These are phyloP conservation scores for Taphrina communis DNA, from an alignment of 1,139 yeast species.

Conservation along the genomic window DNA sequence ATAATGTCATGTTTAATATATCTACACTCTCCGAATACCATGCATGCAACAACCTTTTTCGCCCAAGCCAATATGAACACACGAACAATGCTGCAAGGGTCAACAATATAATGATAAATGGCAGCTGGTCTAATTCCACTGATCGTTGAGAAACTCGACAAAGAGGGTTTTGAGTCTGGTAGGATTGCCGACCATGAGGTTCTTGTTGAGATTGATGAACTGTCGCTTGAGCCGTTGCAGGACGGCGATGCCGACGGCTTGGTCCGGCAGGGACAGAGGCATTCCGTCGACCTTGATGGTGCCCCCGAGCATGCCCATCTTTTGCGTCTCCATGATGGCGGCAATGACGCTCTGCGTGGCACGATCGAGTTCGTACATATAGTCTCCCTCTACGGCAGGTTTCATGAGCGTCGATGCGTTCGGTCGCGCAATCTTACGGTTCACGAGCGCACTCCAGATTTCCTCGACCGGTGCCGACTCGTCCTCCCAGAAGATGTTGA, in stretches of 20 bases:
- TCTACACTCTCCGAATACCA: no score
- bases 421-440: constrained; percentile 61
- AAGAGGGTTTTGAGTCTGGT: constrained; percentile 73
- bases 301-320: constrained; percentile 60
- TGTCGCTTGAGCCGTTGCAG: constrained; percentile 83
- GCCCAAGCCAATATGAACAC: background rate
- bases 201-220: constrained; percentile 75
- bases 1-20: background rate
- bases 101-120: background rate
- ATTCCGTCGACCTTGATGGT: constrained; percentile 25
- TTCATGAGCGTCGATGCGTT: constrained; percentile 67
- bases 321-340: constrained; percentile 66
- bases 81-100: background rate
- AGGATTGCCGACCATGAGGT: constrained; percentile 61
- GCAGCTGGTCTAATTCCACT: constrained; percentile 29
- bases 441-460: constrained; percentile 73
- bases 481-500: constrained; percentile 66
- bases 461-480: constrained; percentile 67
- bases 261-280: constrained; percentile 66
- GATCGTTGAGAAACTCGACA: constrained; percentile 68
- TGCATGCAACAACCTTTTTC: no score
- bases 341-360: constrained; percentile 69
- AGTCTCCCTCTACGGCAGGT: constrained; percentile 74
- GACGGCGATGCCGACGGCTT: constrained; percentile 71
- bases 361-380: constrained; percentile 77